A percentile compares a stretch with the other conserved stretches of the same genome.
These are phyloP conservation scores for Plectranthus barbatus DNA, from an alignment of 257 asterid species.

Conservation along the genomic window DNA sequence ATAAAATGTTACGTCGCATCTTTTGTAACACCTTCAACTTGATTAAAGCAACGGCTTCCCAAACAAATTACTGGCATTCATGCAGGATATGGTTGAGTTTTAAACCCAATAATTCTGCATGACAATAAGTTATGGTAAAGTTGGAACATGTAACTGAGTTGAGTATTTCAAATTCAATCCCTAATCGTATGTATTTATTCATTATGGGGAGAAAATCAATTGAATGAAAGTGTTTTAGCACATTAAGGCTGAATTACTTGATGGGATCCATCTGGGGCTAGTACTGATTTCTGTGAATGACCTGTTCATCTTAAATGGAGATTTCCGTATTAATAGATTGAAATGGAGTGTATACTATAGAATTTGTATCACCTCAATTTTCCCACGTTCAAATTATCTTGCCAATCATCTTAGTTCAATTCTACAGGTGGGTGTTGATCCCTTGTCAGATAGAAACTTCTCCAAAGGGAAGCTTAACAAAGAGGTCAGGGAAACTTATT, in stretches of 20 bases:
- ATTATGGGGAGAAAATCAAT: too few species aligned
- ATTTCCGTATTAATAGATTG: neutral
- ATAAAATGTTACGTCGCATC: too few species aligned
- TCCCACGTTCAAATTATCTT: neutral
- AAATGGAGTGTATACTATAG: neutral
- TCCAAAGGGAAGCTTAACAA: constrained; percentile 24
- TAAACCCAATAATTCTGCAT: too few species aligned
- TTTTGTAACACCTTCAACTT: too few species aligned
- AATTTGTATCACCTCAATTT: neutral
- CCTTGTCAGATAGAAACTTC: constrained; percentile 14
- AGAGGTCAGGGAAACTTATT: constrained; percentile 28
- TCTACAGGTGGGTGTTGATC: constrained; percentile 32
- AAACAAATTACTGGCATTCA: too few species aligned
- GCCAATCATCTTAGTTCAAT: neutral
- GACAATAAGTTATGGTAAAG: too few species aligned
- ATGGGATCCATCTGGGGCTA: neutral
- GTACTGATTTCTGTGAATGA: neutral
- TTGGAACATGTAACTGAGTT: too few species aligned
- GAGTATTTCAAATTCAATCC: too few species aligned
- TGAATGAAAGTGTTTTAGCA: neutral
- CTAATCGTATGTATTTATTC: too few species aligned
- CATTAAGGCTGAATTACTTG: neutral
- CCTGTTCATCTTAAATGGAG: neutral
- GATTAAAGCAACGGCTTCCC: too few species aligned
- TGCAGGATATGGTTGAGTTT: too few species aligned